Evolutionary conservation across 352 stramenopile genomes (phyloP).

Genomic region (Phytophthora crassamura): DNA sequence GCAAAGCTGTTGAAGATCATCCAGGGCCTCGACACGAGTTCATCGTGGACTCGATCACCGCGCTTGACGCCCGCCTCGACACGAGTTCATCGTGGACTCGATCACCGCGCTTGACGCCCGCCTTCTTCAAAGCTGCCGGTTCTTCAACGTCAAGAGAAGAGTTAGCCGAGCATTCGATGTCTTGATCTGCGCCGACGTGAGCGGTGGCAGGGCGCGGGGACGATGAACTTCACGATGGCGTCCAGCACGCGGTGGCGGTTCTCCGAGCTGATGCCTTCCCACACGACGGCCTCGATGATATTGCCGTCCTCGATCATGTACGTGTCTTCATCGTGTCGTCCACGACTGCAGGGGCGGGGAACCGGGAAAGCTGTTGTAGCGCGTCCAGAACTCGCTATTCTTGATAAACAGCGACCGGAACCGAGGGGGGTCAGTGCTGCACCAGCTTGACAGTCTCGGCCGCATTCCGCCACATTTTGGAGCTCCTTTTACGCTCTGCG

Average conservation of each 20-base stretch:
- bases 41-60: too few relatives aligned
- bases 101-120: conserved; percentile 48
- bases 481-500: conserved; percentile 74
- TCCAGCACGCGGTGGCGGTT: conserved; percentile 78
- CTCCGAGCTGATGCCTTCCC: conserved; percentile 77
- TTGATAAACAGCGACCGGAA: conserved; percentile 87
- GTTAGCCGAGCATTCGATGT: conserved; percentile 78
- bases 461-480: conserved; percentile 63
- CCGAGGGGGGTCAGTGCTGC: conserved; percentile 66
- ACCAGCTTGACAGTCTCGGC: conserved; percentile 67
- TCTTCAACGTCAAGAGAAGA: conserved; percentile 68
- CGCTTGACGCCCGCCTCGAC: too few relatives aligned
- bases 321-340: conserved; percentile 66
- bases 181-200: conserved; percentile 62
- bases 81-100: conserved; percentile 80
- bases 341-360: conserved; percentile 57
- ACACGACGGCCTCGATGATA: conserved; percentile 91
- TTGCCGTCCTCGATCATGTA: conserved; percentile 88
- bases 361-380: conserved; percentile 89
- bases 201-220: conserved; percentile 63
- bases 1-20: conserved; percentile 84
- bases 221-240: conserved; percentile 77
- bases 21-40: too few relatives aligned
- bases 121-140: conserved; percentile 45
- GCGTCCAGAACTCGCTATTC: conserved; percentile 81